A percentile compares a stretch with the other conserved stretches of the same genome.
phyloP scores from a whole-genome alignment of 2,329 filamentous ascomycete genomes.

The Mollisiaceae sp. region DNA sequence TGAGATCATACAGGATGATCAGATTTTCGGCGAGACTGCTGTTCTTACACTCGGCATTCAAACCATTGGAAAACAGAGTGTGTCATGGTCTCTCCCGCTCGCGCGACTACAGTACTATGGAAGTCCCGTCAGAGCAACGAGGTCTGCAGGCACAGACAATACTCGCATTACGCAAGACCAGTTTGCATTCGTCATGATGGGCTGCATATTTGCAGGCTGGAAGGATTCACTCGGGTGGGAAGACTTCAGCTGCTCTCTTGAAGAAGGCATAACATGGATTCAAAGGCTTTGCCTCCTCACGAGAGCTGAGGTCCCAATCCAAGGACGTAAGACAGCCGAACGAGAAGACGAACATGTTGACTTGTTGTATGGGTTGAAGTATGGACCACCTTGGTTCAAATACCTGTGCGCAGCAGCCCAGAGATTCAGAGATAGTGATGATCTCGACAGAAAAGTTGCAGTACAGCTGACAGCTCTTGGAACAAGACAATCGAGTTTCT shows the following conservation, averaged over 20 bases:
- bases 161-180: not conserved
- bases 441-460: too few relatives aligned
- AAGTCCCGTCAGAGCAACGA: not conserved
- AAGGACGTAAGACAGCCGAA: too few relatives aligned
- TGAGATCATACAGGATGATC: not conserved
- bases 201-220: slow-evolving; percentile 18
- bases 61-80: not conserved
- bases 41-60: not conserved
- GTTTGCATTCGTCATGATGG: not conserved
- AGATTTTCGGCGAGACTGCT: not conserved
- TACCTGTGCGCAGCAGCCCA: too few relatives aligned
- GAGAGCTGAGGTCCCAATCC: too few relatives aligned
- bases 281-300: too few relatives aligned
- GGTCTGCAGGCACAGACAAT: slow-evolving; percentile 3
- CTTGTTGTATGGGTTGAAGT: too few relatives aligned
- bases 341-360: too few relatives aligned
- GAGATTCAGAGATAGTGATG: too few relatives aligned
- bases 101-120: slow-evolving; percentile 13
- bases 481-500: too few relatives aligned
- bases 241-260: not conserved
- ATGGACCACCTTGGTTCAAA: too few relatives aligned
- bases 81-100: slow-evolving; percentile 12
- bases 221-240: not conserved
- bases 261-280: not conserved
- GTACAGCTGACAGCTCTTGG: too few relatives aligned